Percentiles rank a stretch among this genome's conserved stretches.
Evolutionary conservation across 768 basidiomycete species (phyloP).

Genomic region (Gymnopilus junonius): DNA sequence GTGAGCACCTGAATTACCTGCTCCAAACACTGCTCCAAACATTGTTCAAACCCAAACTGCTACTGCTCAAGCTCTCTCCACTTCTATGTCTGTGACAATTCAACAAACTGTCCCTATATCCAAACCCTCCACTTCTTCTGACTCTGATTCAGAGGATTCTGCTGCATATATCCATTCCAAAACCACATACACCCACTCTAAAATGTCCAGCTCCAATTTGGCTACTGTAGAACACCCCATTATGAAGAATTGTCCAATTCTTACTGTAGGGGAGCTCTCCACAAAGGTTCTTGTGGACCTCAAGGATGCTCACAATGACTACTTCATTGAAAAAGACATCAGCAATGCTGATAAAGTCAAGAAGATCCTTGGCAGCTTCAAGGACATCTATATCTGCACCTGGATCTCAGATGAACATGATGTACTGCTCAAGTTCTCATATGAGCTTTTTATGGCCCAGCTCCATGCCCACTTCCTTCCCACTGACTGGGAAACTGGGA

Average conservation of each 20-base stretch:
- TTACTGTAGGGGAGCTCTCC: slow-evolving; percentile 8
- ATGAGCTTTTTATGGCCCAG: slow-evolving; percentile 16
- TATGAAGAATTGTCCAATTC: slow-evolving; percentile 2
- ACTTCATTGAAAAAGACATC: slow-evolving; percentile 1
- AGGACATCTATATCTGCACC: neutral
- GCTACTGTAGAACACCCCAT: neutral
- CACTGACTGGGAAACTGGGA: slow-evolving; percentile 27
- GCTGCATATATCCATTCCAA: neutral
- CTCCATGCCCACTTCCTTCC: slow-evolving; percentile 15
- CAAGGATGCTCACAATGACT: neutral
- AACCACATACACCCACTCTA: neutral
- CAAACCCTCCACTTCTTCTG: neutral
- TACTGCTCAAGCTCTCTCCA: no score
- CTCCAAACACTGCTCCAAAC: no score
- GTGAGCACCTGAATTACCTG: no score
- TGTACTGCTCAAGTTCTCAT: slow-evolving; percentile 7
- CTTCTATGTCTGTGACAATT: no score
- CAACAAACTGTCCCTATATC: no score
- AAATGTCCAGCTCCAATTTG: neutral
- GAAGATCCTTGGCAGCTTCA: neutral
- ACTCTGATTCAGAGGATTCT: neutral
- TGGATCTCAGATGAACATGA: neutral
- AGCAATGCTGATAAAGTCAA: neutral
- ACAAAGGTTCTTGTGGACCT: slow-evolving; percentile 3
- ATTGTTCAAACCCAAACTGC: no score